Conservation (phyloP, 306 rosid genomes). For the Parietaria judaica region DNA sequence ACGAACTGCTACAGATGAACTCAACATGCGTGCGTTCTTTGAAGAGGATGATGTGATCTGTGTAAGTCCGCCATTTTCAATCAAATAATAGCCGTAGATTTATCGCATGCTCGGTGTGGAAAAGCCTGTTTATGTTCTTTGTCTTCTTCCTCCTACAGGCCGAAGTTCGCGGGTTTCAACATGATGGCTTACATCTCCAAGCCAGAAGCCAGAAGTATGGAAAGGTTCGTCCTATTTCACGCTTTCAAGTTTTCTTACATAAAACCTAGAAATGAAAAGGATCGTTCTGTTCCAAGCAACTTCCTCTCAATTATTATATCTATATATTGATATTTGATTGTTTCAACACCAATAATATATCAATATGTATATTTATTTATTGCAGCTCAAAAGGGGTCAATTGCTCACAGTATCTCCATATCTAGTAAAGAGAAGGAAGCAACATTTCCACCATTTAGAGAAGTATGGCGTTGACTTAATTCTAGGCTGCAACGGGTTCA, state of each 20-base stretch:
- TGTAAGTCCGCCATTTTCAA: constrained; percentile 35
- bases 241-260: neutral
- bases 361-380: neutral
- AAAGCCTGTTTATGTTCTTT: too few relatives aligned
- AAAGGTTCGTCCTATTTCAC: constrained; percentile 48
- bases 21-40: constrained; percentile 84
- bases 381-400: constrained; percentile 82
- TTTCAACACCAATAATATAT: neutral
- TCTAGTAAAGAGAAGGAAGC: constrained; percentile 82
- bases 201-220: constrained; percentile 95
- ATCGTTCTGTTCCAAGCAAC: too few relatives aligned
- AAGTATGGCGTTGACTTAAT: constrained; percentile 65
- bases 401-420: constrained; percentile 63
- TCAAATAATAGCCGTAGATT: neutral
- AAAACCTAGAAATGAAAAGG: neutral
- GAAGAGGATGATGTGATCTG: constrained; percentile 83
- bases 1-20: constrained; percentile 78
- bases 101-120: neutral
- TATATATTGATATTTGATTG: too few relatives aligned
- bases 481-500: constrained; percentile 80
- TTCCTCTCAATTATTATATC: too few relatives aligned
- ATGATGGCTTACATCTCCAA: constrained; percentile 90
- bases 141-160: constrained; percentile 32
- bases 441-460: constrained; percentile 76
- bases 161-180: constrained; percentile 82